Evolutionary conservation across 257 asterid genomes (phyloP).

Genomic region (Lycium barbarum): DNA sequence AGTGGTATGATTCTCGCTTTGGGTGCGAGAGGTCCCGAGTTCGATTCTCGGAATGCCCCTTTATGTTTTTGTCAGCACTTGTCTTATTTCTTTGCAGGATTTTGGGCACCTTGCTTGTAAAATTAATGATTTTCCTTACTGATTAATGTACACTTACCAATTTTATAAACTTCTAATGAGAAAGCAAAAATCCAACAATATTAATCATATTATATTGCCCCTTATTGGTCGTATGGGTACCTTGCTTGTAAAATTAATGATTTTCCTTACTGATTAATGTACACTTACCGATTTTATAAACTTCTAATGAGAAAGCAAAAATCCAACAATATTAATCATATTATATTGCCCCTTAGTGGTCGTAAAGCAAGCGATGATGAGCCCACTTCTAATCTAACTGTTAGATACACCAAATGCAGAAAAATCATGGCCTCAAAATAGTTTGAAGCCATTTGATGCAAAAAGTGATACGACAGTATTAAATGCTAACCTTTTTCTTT

Average conservation of each 20-base stretch:
- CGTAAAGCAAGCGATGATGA: neutral
- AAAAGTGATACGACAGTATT: too few species aligned
- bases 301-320: neutral
- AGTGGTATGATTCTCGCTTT: constrained; percentile 87
- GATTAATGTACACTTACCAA: too few species aligned
- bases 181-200: neutral
- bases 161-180: neutral
- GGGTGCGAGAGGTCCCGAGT: constrained; percentile 86
- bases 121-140: too few species aligned
- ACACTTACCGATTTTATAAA: too few species aligned
- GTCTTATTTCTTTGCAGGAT: too few species aligned
- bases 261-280: too few species aligned
- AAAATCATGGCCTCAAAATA: neutral
- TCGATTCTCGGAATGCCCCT: constrained; percentile 88
- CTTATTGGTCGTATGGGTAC: neutral
- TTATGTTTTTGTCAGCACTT: too few species aligned
- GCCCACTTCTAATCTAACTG: neutral
- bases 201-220: neutral
- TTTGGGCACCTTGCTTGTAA: too few species aligned
- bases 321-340: neutral
- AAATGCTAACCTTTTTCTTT: too few species aligned
- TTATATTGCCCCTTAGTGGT: neutral
- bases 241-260: too few species aligned
- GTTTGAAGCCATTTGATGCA: neutral
- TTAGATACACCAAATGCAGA: neutral